Percentiles rank a stretch among this genome's conserved stretches.
These are phyloP conservation scores for Boechera stricta DNA, from an alignment of 345 rosid species.

Conservation along the genomic window DNA sequence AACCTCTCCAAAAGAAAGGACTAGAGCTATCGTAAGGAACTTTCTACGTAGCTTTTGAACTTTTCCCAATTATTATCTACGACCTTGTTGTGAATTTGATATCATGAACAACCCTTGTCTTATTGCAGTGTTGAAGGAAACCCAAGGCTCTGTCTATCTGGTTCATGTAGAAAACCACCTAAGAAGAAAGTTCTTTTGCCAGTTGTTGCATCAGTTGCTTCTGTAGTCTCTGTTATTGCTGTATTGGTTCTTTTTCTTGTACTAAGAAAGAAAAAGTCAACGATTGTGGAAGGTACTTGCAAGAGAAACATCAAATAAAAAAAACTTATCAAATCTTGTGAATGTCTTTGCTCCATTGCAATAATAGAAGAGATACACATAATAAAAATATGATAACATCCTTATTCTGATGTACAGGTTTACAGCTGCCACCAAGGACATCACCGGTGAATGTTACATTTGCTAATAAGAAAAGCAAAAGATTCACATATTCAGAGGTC, in stretches of 20 bases:
- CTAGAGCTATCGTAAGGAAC: not conserved
- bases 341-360: not conserved
- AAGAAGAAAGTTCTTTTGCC: not conserved
- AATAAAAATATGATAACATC: not conserved
- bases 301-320: not conserved
- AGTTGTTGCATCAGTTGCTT: conserved; percentile 30
- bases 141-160: conserved; percentile 27
- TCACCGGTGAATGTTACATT: not conserved
- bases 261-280: conserved; percentile 19
- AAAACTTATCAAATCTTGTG: not conserved
- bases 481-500: conserved; percentile 41
- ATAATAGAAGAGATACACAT: not conserved
- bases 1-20: not conserved
- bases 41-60: not conserved
- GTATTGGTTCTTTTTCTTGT: conserved; percentile 27
- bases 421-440: not conserved
- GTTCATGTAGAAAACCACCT: not conserved
- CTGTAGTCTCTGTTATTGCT: not conserved
- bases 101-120: not conserved
- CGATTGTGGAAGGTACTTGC: conserved; percentile 4
- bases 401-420: not conserved
- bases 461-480: conserved; percentile 15
- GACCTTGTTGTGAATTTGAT: not conserved
- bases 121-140: conserved; percentile 24
- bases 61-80: not conserved